Evolutionary conservation across 2,329 filamentous ascomycete genomes (phyloP), one percentile per base, ranked within the genome.

Genomic region (Hypoxylon sp.): DNA sequence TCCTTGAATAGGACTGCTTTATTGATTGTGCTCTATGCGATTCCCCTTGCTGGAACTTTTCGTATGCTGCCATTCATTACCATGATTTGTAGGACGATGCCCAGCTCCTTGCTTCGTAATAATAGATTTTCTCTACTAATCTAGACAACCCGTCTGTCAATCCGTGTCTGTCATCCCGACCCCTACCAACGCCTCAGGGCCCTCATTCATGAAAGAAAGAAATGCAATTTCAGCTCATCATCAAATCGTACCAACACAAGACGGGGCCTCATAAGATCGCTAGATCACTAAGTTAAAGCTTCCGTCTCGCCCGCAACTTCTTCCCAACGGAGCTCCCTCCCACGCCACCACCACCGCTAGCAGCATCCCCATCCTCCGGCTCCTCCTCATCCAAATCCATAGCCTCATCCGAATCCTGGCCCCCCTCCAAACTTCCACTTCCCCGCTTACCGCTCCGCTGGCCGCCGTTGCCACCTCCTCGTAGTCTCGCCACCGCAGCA

Each of bases 361-460:
- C 82, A 48, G 79, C 82, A 48, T 86, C 84, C 53, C 83, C 84
- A 0, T 82, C 80, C 4, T 84, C 81, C 4, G 84, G 84, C 10
- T 86, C 84, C 51, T 82, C 81, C 33, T 82, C 80, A 66, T 90
- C 88, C 29, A 89, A 74, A 55, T 89, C 87, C 83, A 88, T 87
- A 47, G 81, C 83, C 69, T 86, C 84, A 31, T 84, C 83, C 3
- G 83, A 81, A 1, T 80, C 79, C 22, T 81, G 76, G 55, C 80
- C 81, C 1, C 57, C 19, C 2, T 76, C 75, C 4, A 76, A 63
- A 35, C 73, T 77, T 1, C 73, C 73, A 58, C 72, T 76, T 5
- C 78, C 75, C 22, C 81, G 75, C 77, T 82, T 82, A 17, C 76
- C 75, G 44, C 76, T 80, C 2, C 78, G 73, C 48, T 74, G 70